Conservation (phyloP, 345 rosid species). For the Brassica carinata region DNA sequence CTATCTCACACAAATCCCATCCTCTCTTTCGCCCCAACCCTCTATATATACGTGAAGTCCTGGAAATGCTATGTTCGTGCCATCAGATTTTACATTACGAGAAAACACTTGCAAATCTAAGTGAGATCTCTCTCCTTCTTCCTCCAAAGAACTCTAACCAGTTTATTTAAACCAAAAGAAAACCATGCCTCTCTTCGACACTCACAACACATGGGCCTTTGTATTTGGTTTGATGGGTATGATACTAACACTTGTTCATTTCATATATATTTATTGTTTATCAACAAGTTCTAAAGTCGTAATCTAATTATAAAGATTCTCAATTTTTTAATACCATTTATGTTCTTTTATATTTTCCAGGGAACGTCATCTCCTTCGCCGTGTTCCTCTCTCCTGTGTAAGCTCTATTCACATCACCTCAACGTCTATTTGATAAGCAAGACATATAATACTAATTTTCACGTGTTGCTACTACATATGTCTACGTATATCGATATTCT, state of each 20-base stretch:
- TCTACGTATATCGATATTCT: not conserved
- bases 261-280: not conserved
- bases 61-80: constrained; percentile 37
- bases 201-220: constrained; percentile 43
- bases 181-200: constrained; percentile 39
- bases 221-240: constrained; percentile 43
- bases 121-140: constrained; percentile 29
- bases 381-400: constrained; percentile 75
- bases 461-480: not conserved
- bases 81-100: constrained; percentile 21
- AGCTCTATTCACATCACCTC: constrained; percentile 34
- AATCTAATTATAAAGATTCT: not conserved
- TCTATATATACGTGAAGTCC: constrained; percentile 42
- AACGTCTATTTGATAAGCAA: not conserved
- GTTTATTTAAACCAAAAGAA: not conserved
- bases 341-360: constrained; percentile 42
- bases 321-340: constrained; percentile 1
- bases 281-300: constrained; percentile 2
- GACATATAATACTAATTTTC: not conserved
- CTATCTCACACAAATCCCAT: constrained; percentile 35
- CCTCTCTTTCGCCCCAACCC: constrained; percentile 33
- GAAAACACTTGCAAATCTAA: constrained; percentile 26
- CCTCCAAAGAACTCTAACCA: constrained; percentile 17
- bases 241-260: constrained; percentile 20
- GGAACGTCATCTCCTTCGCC: constrained; percentile 61